Evolutionary conservation across 352 stramenopile species (phyloP).

Genomic region (Globisporangium cystogenes): DNA sequence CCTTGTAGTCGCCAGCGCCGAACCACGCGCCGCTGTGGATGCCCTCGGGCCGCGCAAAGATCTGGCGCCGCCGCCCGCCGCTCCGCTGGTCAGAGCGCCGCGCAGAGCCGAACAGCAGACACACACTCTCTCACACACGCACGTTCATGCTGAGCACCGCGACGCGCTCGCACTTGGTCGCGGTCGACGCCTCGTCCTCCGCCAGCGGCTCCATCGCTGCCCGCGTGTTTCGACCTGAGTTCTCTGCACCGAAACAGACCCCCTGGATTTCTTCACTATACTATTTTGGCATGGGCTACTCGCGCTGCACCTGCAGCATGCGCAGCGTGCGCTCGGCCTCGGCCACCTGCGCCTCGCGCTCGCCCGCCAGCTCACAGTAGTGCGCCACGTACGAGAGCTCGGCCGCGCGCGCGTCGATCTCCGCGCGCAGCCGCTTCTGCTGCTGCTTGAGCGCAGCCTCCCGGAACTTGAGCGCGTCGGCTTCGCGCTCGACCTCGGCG

Average conservation of each 20-base stretch:
- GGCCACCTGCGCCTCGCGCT: constrained; percentile 24
- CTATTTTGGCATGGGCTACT: constrained; percentile 6
- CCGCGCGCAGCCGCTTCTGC: constrained; percentile 39
- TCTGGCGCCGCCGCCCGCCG: constrained; percentile 35
- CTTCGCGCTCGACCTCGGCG: constrained; percentile 17
- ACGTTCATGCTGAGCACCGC: constrained; percentile 71
- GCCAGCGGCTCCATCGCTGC: not conserved
- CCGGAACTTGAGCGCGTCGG: constrained; percentile 27
- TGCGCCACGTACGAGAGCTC: constrained; percentile 29
- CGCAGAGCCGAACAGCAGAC: not conserved
- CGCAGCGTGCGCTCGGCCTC: constrained; percentile 39
- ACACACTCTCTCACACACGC: constrained; percentile 10
- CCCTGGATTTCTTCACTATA: not conserved
- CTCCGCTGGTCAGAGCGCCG: too few species aligned
- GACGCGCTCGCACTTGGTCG: constrained; percentile 35
- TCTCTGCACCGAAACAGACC: constrained; percentile 12
- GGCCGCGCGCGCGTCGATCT: constrained; percentile 25
- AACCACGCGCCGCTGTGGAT: constrained; percentile 79
- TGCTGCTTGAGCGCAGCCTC: constrained; percentile 43
- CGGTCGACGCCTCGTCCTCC: constrained; percentile 1
- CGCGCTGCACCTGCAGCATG: constrained; percentile 33
- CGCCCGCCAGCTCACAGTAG: constrained; percentile 26
- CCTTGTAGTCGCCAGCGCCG: constrained; percentile 62
- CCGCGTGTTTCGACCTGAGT: not conserved
- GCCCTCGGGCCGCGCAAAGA: constrained; percentile 67